Evolutionary conservation across 495 filamentous ascomycete genomes (phyloP).

Genomic region (Aspergillus haitiensis): DNA sequence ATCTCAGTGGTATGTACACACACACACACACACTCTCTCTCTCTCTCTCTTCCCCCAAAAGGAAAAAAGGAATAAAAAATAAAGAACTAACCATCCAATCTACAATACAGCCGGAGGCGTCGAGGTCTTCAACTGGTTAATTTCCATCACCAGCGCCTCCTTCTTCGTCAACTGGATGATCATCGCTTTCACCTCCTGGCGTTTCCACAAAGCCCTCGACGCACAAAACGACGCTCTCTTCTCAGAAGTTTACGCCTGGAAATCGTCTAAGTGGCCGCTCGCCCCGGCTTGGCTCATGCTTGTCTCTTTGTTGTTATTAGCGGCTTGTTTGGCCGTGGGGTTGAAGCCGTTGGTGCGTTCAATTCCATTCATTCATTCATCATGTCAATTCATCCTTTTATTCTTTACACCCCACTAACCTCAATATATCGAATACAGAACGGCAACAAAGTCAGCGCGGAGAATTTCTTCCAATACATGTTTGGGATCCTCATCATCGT

Average conservation of each 20-base stretch:
- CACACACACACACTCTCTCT: too few species aligned
- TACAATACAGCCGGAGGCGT: constrained; percentile 10
- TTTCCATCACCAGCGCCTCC: constrained; percentile 29
- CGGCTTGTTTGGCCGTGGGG: constrained; percentile 16
- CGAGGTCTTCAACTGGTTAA: constrained; percentile 24
- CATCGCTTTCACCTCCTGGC: constrained; percentile 30
- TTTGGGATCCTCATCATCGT: constrained; percentile 31
- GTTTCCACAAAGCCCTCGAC: constrained; percentile 31
- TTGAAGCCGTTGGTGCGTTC: constrained; percentile 21
- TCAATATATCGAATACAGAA: constrained; percentile 4
- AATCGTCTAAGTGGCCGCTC: constrained; percentile 31
- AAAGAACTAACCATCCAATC: too few species aligned
- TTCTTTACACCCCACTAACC: background rate
- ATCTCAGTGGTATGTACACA: constrained; percentile 18
- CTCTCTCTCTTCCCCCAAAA: too few species aligned
- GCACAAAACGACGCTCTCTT: constrained; percentile 35
- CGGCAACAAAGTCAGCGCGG: constrained; percentile 12
- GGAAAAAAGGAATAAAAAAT: too few species aligned
- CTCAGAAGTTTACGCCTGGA: constrained; percentile 29
- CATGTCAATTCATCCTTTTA: background rate
- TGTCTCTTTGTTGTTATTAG: constrained; percentile 14
- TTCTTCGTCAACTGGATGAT: constrained; percentile 38
- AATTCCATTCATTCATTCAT: constrained; percentile 2
- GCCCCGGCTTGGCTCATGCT: constrained; percentile 28
- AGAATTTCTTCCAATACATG: constrained; percentile 36